Conservation (phyloP, 768 basidiomycete genomes). For the Termitomyces sp. region DNA sequence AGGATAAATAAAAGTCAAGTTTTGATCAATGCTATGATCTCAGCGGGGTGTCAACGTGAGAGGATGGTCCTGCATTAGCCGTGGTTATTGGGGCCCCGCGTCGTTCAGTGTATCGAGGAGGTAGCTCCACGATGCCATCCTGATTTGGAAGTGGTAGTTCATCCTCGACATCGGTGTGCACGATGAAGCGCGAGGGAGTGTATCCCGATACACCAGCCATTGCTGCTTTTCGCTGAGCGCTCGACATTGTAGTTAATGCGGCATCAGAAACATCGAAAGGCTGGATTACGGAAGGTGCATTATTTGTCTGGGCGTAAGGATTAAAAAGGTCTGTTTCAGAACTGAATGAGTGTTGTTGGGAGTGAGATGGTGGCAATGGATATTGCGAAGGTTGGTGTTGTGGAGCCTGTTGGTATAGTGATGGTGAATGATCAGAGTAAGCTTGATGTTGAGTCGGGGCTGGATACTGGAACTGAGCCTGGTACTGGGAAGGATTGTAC, state of each 20-base stretch:
- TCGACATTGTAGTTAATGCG: conserved; percentile 26
- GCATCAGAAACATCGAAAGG: conserved; percentile 20
- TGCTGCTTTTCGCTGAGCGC: conserved; percentile 49
- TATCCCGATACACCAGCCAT: conserved; percentile 44
- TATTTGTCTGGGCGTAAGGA: conserved; percentile 16
- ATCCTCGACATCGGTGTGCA: conserved; percentile 72
- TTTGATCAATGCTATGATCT: not conserved
- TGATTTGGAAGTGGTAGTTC: conserved; percentile 35
- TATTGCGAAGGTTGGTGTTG: conserved; percentile 10
- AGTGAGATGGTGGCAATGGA: conserved; percentile 17
- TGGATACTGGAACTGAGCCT: conserved; percentile 5
- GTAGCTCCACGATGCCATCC: conserved; percentile 65
- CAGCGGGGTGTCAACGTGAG: not conserved
- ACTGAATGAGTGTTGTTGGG: conserved; percentile 18
- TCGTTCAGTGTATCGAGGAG: conserved; percentile 65
- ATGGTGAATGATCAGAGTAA: conserved; percentile 16
- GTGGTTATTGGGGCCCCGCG: conserved; percentile 21
- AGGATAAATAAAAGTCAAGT: not conserved
- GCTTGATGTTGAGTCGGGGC: conserved; percentile 10
- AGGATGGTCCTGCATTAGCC: conserved; percentile 4
- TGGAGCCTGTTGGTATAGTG: conserved; percentile 18
- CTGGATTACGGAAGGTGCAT: conserved; percentile 18
- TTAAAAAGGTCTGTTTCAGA: conserved; percentile 22
- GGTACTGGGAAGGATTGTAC: conserved; percentile 3
- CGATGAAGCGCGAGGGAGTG: conserved; percentile 51